Evolutionary conservation across 75 land plant species (phyloP), one percentile per base, ranked within the genome.

Genomic region (Selaginella tamariscina): DNA sequence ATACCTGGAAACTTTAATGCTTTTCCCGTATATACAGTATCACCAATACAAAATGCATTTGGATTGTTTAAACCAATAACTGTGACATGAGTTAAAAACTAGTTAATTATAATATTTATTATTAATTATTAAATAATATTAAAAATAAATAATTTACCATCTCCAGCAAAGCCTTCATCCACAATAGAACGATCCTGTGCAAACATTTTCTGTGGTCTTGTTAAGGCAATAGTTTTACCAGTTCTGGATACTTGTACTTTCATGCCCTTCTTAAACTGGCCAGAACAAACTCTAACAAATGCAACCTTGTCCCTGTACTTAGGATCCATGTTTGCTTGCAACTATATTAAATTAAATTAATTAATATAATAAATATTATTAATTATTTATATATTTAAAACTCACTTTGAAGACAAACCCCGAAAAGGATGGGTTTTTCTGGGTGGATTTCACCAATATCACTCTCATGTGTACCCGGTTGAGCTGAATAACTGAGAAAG

Each of bases 261-360:
- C 82, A 80, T 80, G 64, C 82, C 81, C 56, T 80, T 80, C 22
- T 11, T 69, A 39, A 80, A 80, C 56, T 78, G 76, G 32, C 82
- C 82, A 65, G 82, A 80, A 60, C 82, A 80, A 32, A 80, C 76
- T 30, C 82, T 80, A 29, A 80, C 76, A 78, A 80, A 80, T 32
- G 82, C 82, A 68, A 80, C 80, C 33, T 80, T 80, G 68, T 80
- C 82, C 31, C 82, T 75, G 56, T 80, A 80, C 56, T 80, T 80
- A 13, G 82, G 76, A 78, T 80, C 82, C 82, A 80, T 80, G 56
- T 80, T 80, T 65, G 82, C 82, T 66, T 80, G 82, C 31, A 80
- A 65, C 82, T 80, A 79, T 65, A 72, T 31, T 39, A 63, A 1
- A 39, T 39, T 39, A 39, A 15, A 39, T 39, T 5, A 15, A 5